These are phyloP conservation scores for Sporisorium sorghi DNA, from an alignment of 1,284 basidiomycete genomes.

Conservation along the genomic window DNA sequence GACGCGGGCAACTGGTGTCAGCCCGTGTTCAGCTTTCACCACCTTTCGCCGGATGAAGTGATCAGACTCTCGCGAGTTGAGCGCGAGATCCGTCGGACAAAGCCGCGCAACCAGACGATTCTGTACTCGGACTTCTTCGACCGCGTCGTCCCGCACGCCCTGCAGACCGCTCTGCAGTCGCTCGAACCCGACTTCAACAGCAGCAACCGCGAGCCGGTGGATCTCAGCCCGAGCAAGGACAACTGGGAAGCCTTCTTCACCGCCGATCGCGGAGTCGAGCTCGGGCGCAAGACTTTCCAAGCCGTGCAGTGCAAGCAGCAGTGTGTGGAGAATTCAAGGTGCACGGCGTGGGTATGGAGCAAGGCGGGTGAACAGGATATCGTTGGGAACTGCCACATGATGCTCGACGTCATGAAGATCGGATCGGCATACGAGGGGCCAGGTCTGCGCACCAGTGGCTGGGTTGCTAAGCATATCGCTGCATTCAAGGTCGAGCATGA, in stretches of 20 bases:
- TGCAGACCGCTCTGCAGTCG: constrained; percentile 1
- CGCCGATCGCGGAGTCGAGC: constrained; percentile 11
- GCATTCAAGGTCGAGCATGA: constrained; percentile 21
- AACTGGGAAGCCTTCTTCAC: constrained; percentile 33
- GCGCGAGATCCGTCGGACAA: constrained; percentile 5
- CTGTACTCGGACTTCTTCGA: constrained; percentile 33
- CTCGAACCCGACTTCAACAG: background rate
- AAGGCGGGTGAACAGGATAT: constrained; percentile 12
- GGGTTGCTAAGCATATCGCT: constrained; percentile 18
- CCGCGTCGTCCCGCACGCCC: constrained; percentile 12
- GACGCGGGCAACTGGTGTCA: constrained; percentile 29
- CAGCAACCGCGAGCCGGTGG: background rate
- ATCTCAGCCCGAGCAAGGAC: constrained; percentile 16
- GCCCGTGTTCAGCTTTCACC: constrained; percentile 36
- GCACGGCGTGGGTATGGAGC: constrained; percentile 42
- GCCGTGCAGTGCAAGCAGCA: constrained; percentile 10
- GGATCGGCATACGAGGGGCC: constrained; percentile 27
- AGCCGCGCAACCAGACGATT: constrained; percentile 9
- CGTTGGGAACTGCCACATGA: constrained; percentile 29
- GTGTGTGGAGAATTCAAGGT: constrained; percentile 17
- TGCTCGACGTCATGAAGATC: constrained; percentile 23
- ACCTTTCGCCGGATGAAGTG: constrained; percentile 24
- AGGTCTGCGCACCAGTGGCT: constrained; percentile 31
- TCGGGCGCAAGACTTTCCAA: background rate
- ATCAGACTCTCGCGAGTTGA: constrained; percentile 12